Evolutionary conservation across 805 yeast species (phyloP), one percentile per base, ranked within the genome.

Genomic region (Candida mattraensis): DNA sequence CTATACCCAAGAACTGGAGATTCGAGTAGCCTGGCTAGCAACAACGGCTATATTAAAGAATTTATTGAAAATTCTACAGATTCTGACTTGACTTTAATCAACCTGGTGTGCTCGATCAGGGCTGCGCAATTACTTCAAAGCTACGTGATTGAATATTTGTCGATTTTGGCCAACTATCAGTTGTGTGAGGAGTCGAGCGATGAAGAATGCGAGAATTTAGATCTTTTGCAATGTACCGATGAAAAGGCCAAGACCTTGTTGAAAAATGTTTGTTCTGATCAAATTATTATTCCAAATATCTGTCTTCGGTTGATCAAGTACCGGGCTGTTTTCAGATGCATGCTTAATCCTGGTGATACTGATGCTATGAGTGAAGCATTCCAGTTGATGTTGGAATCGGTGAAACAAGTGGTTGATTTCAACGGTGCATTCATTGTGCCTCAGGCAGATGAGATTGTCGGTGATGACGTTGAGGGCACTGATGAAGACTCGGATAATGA

Each of bases 281-380:
- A 47, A 18, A 28, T 40, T 4, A 40, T 48, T 24, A 49, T 60
- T 22, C 65, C 64, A 20, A 29, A 38, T 2, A 34, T 35, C 8
- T 53, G 59, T 42, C 49, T 48, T 13, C 53, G 52, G 26, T 41
- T 61, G 24, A 39, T 41, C 12, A 60, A 57, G 37, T 48, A 51
- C 33, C 49, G 41, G 26, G 49, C 49, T n/a, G 47, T 59, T 10
- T 55, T 61, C 39, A 52, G 51, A 33, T 40, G 50, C 35, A 28
- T 60, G 16, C 29, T 58, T 14, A 37, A 50, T 23, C 57, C 61
- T n/a, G 37, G 26, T 9, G 47, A 53, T 36, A 35, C 46, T 3
- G 38, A 25, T 3, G 39, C 40, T 30, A 33, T 54, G 28, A 46
- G 44, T 20, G 50, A 54, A 28, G 40, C 54, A 3, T 53, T 59